Evolutionary conservation across 1,284 basidiomycete species (phyloP).

Genomic region (Trametes pubescens): DNA sequence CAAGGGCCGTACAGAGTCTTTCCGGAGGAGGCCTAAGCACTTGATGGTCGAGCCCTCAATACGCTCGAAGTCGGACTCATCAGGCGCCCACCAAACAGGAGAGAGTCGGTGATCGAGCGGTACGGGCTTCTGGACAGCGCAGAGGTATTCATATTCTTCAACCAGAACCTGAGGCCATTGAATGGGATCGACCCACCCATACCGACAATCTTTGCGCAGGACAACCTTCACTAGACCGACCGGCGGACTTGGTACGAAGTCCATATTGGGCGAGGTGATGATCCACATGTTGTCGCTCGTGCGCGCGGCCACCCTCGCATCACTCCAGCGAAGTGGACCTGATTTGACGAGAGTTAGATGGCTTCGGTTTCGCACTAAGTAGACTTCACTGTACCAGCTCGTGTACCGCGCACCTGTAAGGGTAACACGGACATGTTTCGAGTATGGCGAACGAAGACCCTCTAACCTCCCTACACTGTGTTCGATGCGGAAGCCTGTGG

Average conservation of each 20-base stretch:
- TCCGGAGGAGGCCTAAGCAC: constrained; percentile 4
- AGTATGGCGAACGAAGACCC: too few species aligned
- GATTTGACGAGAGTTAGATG: too few species aligned
- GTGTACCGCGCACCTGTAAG: too few species aligned
- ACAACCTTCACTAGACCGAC: constrained; percentile 12
- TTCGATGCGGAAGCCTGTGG: too few species aligned
- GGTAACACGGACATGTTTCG: too few species aligned
- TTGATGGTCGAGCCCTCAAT: constrained; percentile 1
- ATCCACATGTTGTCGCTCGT: constrained; percentile 1
- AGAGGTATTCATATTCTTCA: constrained; percentile 3
- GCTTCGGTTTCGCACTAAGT: too few species aligned
- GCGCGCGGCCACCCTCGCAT: not conserved
- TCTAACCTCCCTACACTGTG: too few species aligned
- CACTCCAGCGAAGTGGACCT: not conserved
- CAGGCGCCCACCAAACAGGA: not conserved
- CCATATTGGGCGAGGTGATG: constrained; percentile 22
- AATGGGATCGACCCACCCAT: constrained; percentile 21
- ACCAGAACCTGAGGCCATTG: constrained; percentile 19
- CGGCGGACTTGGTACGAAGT: constrained; percentile 11
- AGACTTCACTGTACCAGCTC: too few species aligned
- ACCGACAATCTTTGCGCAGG: constrained; percentile 16
- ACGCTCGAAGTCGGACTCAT: not conserved
- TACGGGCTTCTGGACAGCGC: not conserved
- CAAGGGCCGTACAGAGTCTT: not conserved
- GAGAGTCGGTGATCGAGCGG: not conserved